Percentiles rank a stretch among this genome's conserved stretches.
phyloP scores from a whole-genome alignment of 495 filamentous ascomycete genomes.

The Aspergillus leporis region DNA sequence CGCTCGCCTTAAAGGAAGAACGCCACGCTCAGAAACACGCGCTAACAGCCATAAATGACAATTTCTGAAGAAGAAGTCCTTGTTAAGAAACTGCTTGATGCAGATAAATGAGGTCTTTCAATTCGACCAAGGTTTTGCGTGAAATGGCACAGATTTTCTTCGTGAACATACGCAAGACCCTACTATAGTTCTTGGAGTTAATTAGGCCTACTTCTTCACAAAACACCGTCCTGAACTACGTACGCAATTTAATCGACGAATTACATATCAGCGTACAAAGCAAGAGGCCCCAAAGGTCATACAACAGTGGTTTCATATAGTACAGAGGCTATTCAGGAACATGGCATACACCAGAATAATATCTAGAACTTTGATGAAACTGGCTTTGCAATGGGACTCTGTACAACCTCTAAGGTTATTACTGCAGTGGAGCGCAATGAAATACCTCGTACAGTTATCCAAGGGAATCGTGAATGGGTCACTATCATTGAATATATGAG shows the following conservation, averaged over 20 bases:
- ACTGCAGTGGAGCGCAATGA: not conserved
- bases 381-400: too few species aligned
- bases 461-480: too few species aligned
- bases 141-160: not conserved
- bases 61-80: not conserved
- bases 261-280: not conserved
- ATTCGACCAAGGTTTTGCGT: not conserved
- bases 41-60: not conserved
- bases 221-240: not conserved
- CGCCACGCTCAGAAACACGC: not conserved
- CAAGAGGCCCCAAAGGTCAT: not conserved
- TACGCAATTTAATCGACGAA: not conserved
- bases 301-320: slow-evolving; percentile 8
- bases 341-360: not conserved
- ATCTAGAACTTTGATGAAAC: too few species aligned
- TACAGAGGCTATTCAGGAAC: too few species aligned
- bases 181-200: not conserved
- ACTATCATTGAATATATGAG: not conserved
- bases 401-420: too few species aligned
- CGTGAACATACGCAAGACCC: not conserved
- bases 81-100: not conserved
- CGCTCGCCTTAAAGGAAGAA: too few species aligned
- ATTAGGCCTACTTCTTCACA: not conserved
- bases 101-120: not conserved
- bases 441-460: too few species aligned